phyloP scores from a whole-genome alignment of 2,329 filamentous ascomycete species.

The Calonectria honghensis region DNA sequence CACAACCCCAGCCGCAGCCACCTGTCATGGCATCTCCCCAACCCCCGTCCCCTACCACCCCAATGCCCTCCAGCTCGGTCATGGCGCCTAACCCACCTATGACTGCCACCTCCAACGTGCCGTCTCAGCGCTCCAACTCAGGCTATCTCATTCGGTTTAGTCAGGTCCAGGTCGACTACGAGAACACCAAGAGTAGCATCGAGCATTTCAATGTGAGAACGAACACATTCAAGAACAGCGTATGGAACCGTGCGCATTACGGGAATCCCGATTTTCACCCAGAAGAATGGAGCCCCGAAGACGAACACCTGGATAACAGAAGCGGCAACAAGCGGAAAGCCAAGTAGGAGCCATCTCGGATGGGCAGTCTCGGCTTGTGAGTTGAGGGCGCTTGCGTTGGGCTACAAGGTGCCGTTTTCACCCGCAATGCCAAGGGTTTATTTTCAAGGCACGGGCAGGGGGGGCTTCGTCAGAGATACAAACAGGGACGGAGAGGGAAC shows the following conservation, averaged over 20 bases:
- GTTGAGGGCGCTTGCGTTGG: background rate
- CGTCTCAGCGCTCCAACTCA: conserved; percentile 41
- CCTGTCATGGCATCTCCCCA: conserved; percentile 58
- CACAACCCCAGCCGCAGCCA: conserved; percentile 53
- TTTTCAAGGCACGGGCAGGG: conserved; percentile 1
- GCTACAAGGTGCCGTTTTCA: conserved; percentile 8
- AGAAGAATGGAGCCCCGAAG: conserved; percentile 66
- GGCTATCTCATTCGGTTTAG: conserved; percentile 69
- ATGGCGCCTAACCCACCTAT: conserved; percentile 48
- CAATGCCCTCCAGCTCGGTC: conserved; percentile 54
- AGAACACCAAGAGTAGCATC: conserved; percentile 66
- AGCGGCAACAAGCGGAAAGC: conserved; percentile 52
- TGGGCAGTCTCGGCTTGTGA: background rate
- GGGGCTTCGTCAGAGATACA: background rate
- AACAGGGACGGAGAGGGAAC: background rate
- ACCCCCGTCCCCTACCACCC: conserved; percentile 56
- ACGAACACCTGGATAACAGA: conserved; percentile 59
- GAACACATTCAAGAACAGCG: conserved; percentile 78
- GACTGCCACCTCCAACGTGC: conserved; percentile 45
- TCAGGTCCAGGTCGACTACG: conserved; percentile 67
- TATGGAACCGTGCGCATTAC: conserved; percentile 80
- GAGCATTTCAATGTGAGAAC: conserved; percentile 70
- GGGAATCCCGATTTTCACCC: conserved; percentile 75
- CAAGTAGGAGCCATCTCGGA: conserved; percentile 48
- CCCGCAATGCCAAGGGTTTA: background rate